Base-by-base conservation (phyloP, 495 filamentous ascomycete genomes). In the Cercophora samala region DNA sequence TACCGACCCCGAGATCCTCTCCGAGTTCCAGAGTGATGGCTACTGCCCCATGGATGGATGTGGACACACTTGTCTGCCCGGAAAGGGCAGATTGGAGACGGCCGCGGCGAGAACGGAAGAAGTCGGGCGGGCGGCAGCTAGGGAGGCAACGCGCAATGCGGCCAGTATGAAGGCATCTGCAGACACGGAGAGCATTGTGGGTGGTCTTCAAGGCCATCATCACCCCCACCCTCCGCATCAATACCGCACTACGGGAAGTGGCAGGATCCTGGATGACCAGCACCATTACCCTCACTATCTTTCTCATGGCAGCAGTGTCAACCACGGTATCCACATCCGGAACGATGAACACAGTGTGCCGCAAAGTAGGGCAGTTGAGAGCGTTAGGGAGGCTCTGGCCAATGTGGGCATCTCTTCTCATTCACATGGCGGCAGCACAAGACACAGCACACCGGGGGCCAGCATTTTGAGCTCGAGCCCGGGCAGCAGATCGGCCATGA, bases 41-140 rank as follows among this genome's bases (percentile, higher is more conserved):
- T 88, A 82, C 59, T 93, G 91, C 72, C 88, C 91, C 18, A 84
- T 89, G 23, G 84, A 88, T 54, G 90, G 89, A 8, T 93, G 90
- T 72, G 81, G 87, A 26, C 90, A 92, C 68, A 88, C 89, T 62
- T 93, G 90, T 68, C 81, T 89, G 5, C 87, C 90, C 2, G 81
- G 81, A 4, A 83, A 85, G 74, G 81, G 88, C 4, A 82, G 85
- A 3, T 81, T 85, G 6, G 79, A 84, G 64, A 75, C 64, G n/a
- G 74, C 58, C 4, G 70, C 74, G 5, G 73, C 72, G 0, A 72
- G 79, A n/a, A 74, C 70, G 0, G 80, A 82, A 22, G 81, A 83
- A 60, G 68, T 84, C 5, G 78, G 76, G 4, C 75, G 75, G 0
- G 76, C 71, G 1, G 76, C 72, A 1, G 78, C 82, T 18, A 77